Evolutionary conservation across 1,139 yeast species (phyloP).

Genomic region (Hyphopichia buzzinii): DNA sequence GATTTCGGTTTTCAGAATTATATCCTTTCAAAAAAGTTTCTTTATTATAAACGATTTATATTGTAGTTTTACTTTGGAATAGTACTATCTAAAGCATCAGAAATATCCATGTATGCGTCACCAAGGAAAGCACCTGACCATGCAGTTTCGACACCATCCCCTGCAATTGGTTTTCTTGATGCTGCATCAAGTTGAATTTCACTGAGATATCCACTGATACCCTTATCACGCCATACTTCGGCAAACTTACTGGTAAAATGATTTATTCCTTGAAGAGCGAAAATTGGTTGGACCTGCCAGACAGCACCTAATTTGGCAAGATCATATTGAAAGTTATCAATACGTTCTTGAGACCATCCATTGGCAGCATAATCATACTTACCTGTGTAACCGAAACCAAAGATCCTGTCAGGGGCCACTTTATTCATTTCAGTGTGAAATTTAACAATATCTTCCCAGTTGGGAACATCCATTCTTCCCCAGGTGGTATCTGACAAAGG

Average conservation of each 20-base stretch:
- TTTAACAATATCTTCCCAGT: slow-evolving; percentile 31
- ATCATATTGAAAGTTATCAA: slow-evolving; percentile 51
- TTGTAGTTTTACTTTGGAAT: no score
- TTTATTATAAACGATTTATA: no score
- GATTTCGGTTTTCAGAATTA: neutral
- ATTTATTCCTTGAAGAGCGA: slow-evolving; percentile 16
- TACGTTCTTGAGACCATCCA: slow-evolving; percentile 46
- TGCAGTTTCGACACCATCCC: slow-evolving; percentile 5
- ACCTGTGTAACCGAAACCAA: slow-evolving; percentile 59
- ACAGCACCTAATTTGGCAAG: slow-evolving; percentile 55
- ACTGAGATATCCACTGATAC: slow-evolving; percentile 17
- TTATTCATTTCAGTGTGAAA: slow-evolving; percentile 53
- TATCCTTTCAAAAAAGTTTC: no score
- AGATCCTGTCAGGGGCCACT: slow-evolving; percentile 58
- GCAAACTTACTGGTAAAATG: slow-evolving; percentile 14
- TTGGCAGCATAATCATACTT: slow-evolving; percentile 58
- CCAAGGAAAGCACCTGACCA: slow-evolving; percentile 13
- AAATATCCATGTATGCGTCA: slow-evolving; percentile 11
- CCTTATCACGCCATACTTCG: slow-evolving; percentile 18
- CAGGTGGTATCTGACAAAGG: slow-evolving; percentile 59
- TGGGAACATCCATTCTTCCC: slow-evolving; percentile 21
- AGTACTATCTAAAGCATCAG: slow-evolving; percentile 9
- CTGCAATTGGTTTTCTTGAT: slow-evolving; percentile 1
- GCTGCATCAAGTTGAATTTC: slow-evolving; percentile 13
- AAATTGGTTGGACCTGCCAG: slow-evolving; percentile 23